Percentiles rank a stretch among this genome's conserved stretches.
Evolutionary conservation across 2,329 filamentous ascomycete species (phyloP).

Genomic region (Alternaria tenuissima): DNA sequence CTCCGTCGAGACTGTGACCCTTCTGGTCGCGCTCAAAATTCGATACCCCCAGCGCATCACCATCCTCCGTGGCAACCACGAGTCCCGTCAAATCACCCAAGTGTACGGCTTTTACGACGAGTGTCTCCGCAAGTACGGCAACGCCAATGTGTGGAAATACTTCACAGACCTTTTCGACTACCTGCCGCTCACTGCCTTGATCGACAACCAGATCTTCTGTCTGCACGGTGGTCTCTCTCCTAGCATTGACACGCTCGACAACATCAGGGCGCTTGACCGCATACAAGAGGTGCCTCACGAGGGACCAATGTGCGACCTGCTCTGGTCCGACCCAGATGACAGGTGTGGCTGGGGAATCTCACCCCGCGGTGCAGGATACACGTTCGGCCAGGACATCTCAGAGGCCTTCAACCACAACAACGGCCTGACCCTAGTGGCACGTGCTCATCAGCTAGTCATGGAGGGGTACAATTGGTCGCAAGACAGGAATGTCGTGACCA

Average conservation of each 20-base stretch:
- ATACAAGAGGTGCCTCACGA: constrained; percentile 78
- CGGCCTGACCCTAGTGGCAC: constrained; percentile 90
- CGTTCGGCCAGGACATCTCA: constrained; percentile 95
- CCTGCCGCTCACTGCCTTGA: constrained; percentile 75
- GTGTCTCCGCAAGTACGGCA: constrained; percentile 79
- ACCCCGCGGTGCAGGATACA: constrained; percentile 92
- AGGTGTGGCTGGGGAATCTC: constrained; percentile 96
- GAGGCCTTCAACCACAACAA: constrained; percentile 99
- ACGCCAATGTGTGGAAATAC: constrained; percentile 80
- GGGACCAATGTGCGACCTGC: constrained; percentile 78
- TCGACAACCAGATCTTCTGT: constrained; percentile 77
- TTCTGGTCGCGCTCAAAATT: constrained; percentile 96
- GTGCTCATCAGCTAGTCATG: constrained; percentile 98
- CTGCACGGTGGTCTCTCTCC: constrained; percentile 76
- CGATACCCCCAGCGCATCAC: constrained; percentile 98
- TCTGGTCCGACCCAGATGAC: constrained; percentile 93
- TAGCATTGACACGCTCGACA: constrained; percentile 77
- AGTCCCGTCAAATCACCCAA: constrained; percentile 79
- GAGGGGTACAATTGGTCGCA: constrained; percentile 99
- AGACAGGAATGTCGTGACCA: constrained; percentile 96
- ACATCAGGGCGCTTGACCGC: constrained; percentile 63
- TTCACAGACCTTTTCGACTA: constrained; percentile 83
- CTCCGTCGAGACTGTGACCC: constrained; percentile 96
- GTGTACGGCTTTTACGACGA: constrained; percentile 83
- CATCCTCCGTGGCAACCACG: constrained; percentile 92